Base-by-base conservation (phyloP, 805 yeast species). In the Peterozyma xylosa region DNA sequence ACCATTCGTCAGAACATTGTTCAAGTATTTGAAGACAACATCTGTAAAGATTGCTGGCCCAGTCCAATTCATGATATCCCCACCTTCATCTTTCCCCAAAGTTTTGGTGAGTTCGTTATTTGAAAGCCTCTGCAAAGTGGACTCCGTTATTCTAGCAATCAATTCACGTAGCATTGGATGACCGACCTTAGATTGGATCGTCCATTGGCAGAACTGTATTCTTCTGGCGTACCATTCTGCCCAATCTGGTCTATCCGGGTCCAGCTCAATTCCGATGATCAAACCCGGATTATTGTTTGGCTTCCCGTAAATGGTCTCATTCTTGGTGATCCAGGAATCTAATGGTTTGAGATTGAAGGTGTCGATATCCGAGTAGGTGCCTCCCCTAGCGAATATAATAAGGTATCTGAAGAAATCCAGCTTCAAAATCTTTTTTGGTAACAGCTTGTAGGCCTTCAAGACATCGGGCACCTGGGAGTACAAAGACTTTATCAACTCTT, bases 1-100 rank as follows among this genome's bases (percentile, higher is more conserved):
- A 59, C 68, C 67, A 40, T 57, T 48, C 17, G 57, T 49, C 18
- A 70, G 57, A 45, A 77, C 77, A 54, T 80, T 82, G 60, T 84
- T 84, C 52, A 91, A 70, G 60, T 91, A 89, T 38, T 74, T 78
- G 61, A 93, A 88, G 17, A 93, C 71, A 9, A 76, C 65, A 59
- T 93, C 98, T 0, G 99, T 91, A 79, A 90, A 93, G 17, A 88
- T 78, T 1, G 95, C 98, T 0, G 98, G 96, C 0, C 99, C 99
- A 0, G 98, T 87, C 96, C 96, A 87, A 55, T 83, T 76, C 95
- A 88, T 86, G 42, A 88, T 76, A 56, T 83, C 89, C 16, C 80
- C 80, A 5, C 95, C 95, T 9, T 70, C 64, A 49, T 82, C 82
- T 51, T 77, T 75, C 5, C 86, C 82, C 39, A 70, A 64, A 0